These are phyloP conservation scores for Brassica incana DNA, from an alignment of 345 rosid species.

Conservation along the genomic window DNA sequence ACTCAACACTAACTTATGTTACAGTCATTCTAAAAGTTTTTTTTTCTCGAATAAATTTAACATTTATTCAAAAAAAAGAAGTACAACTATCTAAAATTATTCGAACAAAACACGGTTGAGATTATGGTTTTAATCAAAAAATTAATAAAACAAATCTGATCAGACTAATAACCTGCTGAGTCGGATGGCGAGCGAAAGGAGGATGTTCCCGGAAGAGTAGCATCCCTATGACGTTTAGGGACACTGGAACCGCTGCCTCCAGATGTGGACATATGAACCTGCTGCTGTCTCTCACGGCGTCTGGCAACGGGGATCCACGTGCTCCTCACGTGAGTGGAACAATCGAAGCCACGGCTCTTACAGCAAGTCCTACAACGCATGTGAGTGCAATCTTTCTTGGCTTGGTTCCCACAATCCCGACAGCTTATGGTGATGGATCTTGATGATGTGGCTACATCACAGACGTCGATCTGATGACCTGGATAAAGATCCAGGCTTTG, in stretches of 20 bases:
- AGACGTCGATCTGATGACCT: constrained; percentile 48
- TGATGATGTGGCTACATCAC: constrained; percentile 44
- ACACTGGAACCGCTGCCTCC: constrained; percentile 22
- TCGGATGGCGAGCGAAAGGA: constrained; percentile 36
- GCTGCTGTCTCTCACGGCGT: constrained; percentile 72
- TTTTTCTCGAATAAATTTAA: too few relatives aligned
- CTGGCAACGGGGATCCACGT: constrained; percentile 85
- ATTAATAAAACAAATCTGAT: neutral
- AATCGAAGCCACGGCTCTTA: constrained; percentile 75
- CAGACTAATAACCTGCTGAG: constrained; percentile 28
- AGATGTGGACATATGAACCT: constrained; percentile 37
- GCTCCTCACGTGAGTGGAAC: constrained; percentile 80
- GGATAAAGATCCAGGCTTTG: constrained; percentile 67
- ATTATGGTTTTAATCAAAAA: constrained; percentile 7
- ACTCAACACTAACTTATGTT: too few relatives aligned
- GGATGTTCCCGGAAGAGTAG: constrained; percentile 23
- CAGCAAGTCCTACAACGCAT: constrained; percentile 86
- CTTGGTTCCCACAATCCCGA: constrained; percentile 89
- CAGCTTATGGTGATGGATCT: constrained; percentile 53
- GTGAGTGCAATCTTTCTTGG: constrained; percentile 77
- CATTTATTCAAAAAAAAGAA: too few relatives aligned
- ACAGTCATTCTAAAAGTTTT: too few relatives aligned
- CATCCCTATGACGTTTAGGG: constrained; percentile 34
- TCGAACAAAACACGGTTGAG: neutral
- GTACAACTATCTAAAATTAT: neutral